These are phyloP conservation scores for Puccinia hordei DNA, from an alignment of 1,284 basidiomycete genomes.

Conservation along the genomic window DNA sequence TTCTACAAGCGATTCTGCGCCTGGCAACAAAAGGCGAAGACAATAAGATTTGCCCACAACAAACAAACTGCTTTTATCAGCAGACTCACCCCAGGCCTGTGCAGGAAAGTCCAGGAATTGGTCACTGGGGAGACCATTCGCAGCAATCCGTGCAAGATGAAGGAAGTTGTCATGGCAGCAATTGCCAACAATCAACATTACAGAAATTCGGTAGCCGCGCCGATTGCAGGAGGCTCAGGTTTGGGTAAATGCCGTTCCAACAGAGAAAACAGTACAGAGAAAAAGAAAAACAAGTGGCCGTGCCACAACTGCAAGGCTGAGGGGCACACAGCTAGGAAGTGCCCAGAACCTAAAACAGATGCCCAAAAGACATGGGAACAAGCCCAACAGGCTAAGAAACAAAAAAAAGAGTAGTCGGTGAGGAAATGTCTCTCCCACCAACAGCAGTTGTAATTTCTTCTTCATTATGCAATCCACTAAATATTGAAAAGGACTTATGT, in stretches of 20 bases:
- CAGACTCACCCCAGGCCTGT: not conserved
- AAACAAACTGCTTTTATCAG: not conserved
- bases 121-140: not conserved
- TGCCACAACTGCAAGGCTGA: not conserved
- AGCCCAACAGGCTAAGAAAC: not conserved
- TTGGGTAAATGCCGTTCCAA: not conserved
- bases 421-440: slow-evolving; percentile 25
- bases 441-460: not conserved
- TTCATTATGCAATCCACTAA: not conserved
- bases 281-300: not conserved
- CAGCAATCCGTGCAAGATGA: not conserved
- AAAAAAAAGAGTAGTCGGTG: no score
- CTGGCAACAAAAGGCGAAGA: not conserved
- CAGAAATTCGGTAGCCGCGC: not conserved
- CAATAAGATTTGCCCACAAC: not conserved
- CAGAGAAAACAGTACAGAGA: not conserved
- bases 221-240: not conserved
- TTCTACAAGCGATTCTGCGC: not conserved
- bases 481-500: not conserved
- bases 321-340: not conserved
- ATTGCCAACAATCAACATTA: not conserved
- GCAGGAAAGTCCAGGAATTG: not conserved
- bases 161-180: not conserved
- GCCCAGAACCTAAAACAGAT: not conserved
- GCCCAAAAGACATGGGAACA: not conserved